Base-by-base conservation (phyloP, 768 basidiomycete genomes). In the Leccinum sublutescens region DNA sequence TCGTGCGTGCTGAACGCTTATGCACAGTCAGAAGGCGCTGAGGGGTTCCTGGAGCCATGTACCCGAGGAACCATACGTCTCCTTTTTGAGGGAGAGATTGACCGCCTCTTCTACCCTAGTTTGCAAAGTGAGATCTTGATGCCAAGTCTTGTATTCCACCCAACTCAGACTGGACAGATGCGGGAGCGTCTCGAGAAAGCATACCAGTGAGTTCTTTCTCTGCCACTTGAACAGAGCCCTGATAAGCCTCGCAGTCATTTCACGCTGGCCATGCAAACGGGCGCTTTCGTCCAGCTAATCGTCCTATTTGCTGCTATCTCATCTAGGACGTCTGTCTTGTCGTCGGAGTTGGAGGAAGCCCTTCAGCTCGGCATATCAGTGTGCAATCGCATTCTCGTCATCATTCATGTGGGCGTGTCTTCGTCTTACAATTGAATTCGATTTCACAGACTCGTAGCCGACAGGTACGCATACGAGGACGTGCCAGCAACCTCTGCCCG, bases 271-370 rank as follows among this genome's bases (percentile, higher is more conserved):
- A 82, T 93, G 78, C 88, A 87, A 68, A 80, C 83, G 1, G 89
- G 86, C 17, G 85, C 89, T 17, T 93, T 93, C 66, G 76, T 88
- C 12, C 87, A 88, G 61, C 68, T 89, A 15, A 72, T 86, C n/a
- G 67, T 93, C 50, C 75, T 83, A 5, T 76, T 92, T 45, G 75
- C 78, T 23, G 88, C 85, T 12, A 80, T 89, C 40, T 74, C 80
- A 48, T 87, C 87, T 3, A 80, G 90, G 57, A 71, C 89, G 68
- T 75, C 74, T 25, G 66, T 70, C 4, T 66, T 88, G 31, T 68
- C 78, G 23, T 64, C 70, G 38, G 83, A 85, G 60, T 61, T 87
- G 2, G 64, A 68, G 2, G 77, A 79, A 9, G 71, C 71, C 43
- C 64, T 83, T 5, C 65, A 72, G n/a, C 64, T 64, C 12, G 55